phyloP scores from a whole-genome alignment of 495 filamentous ascomycete genomes.

The Penicillium soppii region DNA sequence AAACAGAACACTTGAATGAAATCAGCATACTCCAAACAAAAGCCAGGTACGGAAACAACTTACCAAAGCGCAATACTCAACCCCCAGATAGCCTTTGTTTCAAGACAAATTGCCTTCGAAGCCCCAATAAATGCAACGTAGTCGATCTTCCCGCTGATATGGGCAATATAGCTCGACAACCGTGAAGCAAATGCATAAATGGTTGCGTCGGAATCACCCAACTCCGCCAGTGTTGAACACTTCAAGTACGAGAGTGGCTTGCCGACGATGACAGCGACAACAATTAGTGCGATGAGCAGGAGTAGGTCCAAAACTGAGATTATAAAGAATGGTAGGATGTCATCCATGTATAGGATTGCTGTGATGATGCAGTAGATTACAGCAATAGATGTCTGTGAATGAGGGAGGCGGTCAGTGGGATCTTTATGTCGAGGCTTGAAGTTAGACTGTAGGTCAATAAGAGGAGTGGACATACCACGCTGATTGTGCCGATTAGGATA shows the following conservation, averaged over 20 bases:
- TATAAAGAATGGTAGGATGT: slow-evolving; percentile 70
- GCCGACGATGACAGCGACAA: slow-evolving; percentile 70
- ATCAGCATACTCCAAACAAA: slow-evolving; percentile 4
- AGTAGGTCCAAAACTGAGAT: slow-evolving; percentile 63
- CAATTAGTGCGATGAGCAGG: slow-evolving; percentile 68
- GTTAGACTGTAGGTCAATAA: neutral
- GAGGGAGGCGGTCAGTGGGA: slow-evolving; percentile 1
- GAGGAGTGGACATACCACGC: slow-evolving; percentile 61
- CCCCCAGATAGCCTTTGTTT: slow-evolving; percentile 90
- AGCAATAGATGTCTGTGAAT: slow-evolving; percentile 65
- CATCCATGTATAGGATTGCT: slow-evolving; percentile 72
- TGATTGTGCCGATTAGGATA: slow-evolving; percentile 74
- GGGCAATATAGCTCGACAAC: slow-evolving; percentile 38
- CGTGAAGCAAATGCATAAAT: slow-evolving; percentile 46
- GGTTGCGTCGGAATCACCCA: slow-evolving; percentile 32
- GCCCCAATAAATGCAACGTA: slow-evolving; percentile 62
- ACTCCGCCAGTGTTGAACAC: slow-evolving; percentile 57
- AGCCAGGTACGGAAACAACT: slow-evolving; percentile 19
- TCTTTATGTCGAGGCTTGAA: neutral
- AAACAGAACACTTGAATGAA: slow-evolving; percentile 60
- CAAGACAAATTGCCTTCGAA: slow-evolving; percentile 70
- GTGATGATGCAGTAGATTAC: slow-evolving; percentile 75
- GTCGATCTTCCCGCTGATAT: slow-evolving; percentile 45
- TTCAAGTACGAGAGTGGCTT: slow-evolving; percentile 78
- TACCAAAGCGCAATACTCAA: slow-evolving; percentile 78